phyloP scores from a whole-genome alignment of 2,329 filamentous ascomycete genomes.

The Colletotrichum endophyticum region DNA sequence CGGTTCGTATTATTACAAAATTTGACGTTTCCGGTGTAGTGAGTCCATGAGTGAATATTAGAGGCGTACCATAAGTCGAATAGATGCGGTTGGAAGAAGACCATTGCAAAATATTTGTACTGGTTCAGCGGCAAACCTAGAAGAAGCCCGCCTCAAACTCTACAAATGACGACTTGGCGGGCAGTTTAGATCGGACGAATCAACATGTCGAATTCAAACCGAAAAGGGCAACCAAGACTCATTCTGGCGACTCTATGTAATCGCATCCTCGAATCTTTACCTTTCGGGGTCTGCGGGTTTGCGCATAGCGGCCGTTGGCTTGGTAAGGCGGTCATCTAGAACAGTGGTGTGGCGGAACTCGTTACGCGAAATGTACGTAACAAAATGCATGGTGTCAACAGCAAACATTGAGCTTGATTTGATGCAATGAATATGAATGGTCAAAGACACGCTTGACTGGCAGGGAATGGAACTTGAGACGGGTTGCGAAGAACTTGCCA shows the following conservation, averaged over 20 bases:
- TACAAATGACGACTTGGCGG: not conserved
- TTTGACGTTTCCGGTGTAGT: not conserved
- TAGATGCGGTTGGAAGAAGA: not conserved
- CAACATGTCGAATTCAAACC: not conserved
- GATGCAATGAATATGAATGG: not conserved
- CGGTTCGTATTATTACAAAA: not conserved
- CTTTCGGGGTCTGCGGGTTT: not conserved
- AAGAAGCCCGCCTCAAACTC: not conserved
- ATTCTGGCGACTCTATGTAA: not conserved
- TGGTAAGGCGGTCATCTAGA: not conserved
- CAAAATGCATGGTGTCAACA: not conserved
- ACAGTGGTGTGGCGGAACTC: not conserved
- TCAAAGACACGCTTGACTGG: not conserved
- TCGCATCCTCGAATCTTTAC: not conserved
- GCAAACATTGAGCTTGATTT: not conserved
- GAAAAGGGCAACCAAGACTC: slow-evolving; percentile 10
- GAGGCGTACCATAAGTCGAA: not conserved
- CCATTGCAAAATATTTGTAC: not conserved
- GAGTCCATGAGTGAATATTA: not conserved
- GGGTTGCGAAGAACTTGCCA: not conserved
- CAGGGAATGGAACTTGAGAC: not conserved
- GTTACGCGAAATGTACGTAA: slow-evolving; percentile 10
- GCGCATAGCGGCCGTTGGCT: not conserved
- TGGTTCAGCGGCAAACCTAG: not conserved
- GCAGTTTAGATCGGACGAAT: not conserved